phyloP scores from a whole-genome alignment of 768 basidiomycete species.

The Astraeus odoratus region DNA sequence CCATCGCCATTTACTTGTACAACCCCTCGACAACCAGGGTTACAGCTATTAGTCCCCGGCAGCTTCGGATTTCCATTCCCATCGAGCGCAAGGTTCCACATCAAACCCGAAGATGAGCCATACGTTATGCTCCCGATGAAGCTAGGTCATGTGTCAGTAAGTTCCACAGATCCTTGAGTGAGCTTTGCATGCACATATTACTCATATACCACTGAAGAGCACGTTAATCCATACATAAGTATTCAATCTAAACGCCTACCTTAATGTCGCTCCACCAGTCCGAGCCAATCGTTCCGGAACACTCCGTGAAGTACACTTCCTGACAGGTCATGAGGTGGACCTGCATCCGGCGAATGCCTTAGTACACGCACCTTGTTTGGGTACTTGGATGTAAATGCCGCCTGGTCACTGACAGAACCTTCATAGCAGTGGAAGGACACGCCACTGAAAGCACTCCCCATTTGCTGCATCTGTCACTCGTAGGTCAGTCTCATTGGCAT shows the following conservation, averaged over 20 bases:
- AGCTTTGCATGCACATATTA: slow-evolving; percentile 40
- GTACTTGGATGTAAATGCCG: slow-evolving; percentile 46
- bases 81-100: slow-evolving; percentile 74
- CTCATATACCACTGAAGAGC: slow-evolving; percentile 56
- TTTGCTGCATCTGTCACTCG: slow-evolving; percentile 45
- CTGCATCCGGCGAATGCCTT: background rate
- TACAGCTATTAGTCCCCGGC: slow-evolving; percentile 59
- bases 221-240: slow-evolving; percentile 6
- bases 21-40: slow-evolving; percentile 58
- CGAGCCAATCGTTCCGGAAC: slow-evolving; percentile 54
- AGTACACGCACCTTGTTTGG: slow-evolving; percentile 40
- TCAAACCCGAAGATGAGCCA: slow-evolving; percentile 40
- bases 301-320: slow-evolving; percentile 51
- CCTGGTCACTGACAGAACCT: slow-evolving; percentile 48
- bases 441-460: slow-evolving; percentile 49
- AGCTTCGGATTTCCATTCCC: slow-evolving; percentile 55
- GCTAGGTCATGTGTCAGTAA: slow-evolving; percentile 11
- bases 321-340: background rate
- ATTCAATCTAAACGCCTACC: slow-evolving; percentile 27
- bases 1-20: slow-evolving; percentile 61
- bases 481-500: background rate
- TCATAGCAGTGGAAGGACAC: slow-evolving; percentile 70
- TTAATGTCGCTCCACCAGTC: slow-evolving; percentile 83
- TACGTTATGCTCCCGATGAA: slow-evolving; percentile 34
- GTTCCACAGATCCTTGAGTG: slow-evolving; percentile 14